phyloP scores from a whole-genome alignment of 768 basidiomycete genomes.

The Lyophyllum semitale region DNA sequence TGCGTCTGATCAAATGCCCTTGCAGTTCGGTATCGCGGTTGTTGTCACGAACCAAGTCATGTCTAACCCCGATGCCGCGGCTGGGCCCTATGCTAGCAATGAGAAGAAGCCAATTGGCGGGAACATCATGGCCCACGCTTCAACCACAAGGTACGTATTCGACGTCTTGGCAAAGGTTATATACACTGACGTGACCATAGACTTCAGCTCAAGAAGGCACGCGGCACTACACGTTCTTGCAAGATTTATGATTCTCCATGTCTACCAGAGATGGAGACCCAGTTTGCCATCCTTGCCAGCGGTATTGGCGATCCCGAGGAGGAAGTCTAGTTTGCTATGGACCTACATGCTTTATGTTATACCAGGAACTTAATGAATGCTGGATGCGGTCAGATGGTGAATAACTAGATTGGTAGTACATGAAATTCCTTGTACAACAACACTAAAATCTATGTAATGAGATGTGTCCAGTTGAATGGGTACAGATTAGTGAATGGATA shows the following conservation, averaged over 20 bases:
- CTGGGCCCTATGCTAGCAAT: conserved; percentile 84
- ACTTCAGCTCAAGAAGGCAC: conserved; percentile 88
- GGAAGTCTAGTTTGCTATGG: conserved; percentile 48
- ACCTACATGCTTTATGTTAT: neutral
- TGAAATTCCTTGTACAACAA: conserved; percentile 23
- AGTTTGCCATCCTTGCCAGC: conserved; percentile 88
- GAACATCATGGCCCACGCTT: conserved; percentile 99
- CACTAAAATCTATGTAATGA: conserved; percentile 23
- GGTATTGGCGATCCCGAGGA: conserved; percentile 97
- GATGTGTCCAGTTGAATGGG: conserved; percentile 54
- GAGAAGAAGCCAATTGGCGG: conserved; percentile 99
- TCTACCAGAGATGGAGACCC: conserved; percentile 93
- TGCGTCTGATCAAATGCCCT: conserved; percentile 8
- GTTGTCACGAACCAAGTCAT: conserved; percentile 99
- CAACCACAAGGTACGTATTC: conserved; percentile 76
- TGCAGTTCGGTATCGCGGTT: conserved; percentile 94
- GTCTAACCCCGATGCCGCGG: conserved; percentile 95
- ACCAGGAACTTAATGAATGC: neutral
- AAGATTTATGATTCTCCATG: conserved; percentile 99
- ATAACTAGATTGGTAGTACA: conserved; percentile 23
- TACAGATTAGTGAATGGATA: conserved; percentile 21
- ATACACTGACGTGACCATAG: conserved; percentile 38
- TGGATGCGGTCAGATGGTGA: conserved; percentile 6
- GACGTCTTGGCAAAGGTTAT: neutral
- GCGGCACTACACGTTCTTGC: conserved; percentile 90